Conservation (phyloP, 1,284 basidiomycete species). For the Cronartium quercuum region DNA sequence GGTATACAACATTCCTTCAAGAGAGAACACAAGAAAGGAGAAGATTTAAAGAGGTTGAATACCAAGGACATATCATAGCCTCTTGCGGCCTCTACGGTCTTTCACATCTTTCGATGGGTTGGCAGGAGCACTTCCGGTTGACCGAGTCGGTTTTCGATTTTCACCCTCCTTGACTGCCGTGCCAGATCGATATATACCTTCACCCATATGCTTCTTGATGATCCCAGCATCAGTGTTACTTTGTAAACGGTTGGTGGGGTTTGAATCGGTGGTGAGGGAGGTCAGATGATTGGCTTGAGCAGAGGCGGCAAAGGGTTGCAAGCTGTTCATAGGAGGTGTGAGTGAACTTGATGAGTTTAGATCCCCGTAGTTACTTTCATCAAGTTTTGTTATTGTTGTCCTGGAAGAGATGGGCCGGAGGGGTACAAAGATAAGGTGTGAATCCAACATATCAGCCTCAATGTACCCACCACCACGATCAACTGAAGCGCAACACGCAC, state of each 20-base stretch:
- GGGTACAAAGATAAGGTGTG: background rate
- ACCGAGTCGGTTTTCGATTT: constrained; percentile 5
- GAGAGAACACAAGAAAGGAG: too few relatives aligned
- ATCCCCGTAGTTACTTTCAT: background rate
- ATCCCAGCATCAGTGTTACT: background rate
- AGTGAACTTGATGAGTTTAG: background rate
- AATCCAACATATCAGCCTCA: too few relatives aligned
- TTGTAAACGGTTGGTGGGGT: background rate
- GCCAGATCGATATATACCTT: background rate
- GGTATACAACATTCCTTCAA: too few relatives aligned
- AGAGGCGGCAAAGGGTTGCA: background rate
- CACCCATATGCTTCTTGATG: background rate
- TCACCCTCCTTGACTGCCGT: constrained; percentile 8
- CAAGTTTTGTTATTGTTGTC: background rate
- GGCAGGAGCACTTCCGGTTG: background rate
- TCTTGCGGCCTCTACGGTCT: constrained; percentile 35
- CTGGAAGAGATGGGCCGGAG: too few relatives aligned
- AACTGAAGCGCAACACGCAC: too few relatives aligned
- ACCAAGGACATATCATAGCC: background rate
- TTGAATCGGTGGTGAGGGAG: background rate
- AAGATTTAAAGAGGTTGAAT: background rate
- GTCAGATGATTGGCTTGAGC: background rate
- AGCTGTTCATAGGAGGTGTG: background rate
- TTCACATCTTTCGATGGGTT: constrained; percentile 6
- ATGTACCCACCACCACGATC: too few relatives aligned